Base-by-base conservation (phyloP, 2,329 filamentous ascomycete genomes). In the Fusarium euwallaceae region DNA sequence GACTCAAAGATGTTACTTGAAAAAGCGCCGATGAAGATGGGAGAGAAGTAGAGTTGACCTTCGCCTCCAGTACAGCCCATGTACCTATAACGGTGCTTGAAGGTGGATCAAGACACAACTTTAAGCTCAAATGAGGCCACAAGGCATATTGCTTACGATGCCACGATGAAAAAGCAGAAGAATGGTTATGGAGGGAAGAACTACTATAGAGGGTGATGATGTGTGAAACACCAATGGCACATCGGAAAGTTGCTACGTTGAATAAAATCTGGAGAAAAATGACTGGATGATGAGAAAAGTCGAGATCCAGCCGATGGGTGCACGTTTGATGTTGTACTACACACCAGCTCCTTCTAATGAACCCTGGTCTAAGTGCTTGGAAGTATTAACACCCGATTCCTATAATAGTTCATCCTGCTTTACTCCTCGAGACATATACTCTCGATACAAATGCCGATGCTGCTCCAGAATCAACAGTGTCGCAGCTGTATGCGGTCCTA, bases 1-100 rank as follows among this genome's bases (percentile, higher is more conserved):
- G 24, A 4, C 0, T 91, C 92, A 24, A 93, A 83, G 39, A 93
- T 89, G 74, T 94, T 93, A 7, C 92, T 92, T 2, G 88, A 88
- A 61, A 88, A 92, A 68, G 91, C 88, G 6, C 91, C 90, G 56
- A 93, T 87, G 76, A 93, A 92, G 1, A 93, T 84, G 8, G 92
- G 85, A 14, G 88, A 91, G 0, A 92, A 0, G 89, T 92, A 11
- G 89, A 88, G 77, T 93, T 93, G 72, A 90, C 89, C 81, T 94
- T 94, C 0, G 92, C 93, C 77, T 93, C 91, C 70, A 90, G 88
- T 2, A 88, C 85, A 2, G 88, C 89, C 89, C 89, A 91, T 0
- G 88, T 88, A 72, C 90, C 91, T 45, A 92, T 88, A 92, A 81
- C 0, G 89, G 91, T 4, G 91, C 82, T 82, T 66, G 17, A 17